Evolutionary conservation across 139 green algal species (phyloP), one percentile per base, ranked within the genome.

Genomic region (Micromonas commoda): DNA sequence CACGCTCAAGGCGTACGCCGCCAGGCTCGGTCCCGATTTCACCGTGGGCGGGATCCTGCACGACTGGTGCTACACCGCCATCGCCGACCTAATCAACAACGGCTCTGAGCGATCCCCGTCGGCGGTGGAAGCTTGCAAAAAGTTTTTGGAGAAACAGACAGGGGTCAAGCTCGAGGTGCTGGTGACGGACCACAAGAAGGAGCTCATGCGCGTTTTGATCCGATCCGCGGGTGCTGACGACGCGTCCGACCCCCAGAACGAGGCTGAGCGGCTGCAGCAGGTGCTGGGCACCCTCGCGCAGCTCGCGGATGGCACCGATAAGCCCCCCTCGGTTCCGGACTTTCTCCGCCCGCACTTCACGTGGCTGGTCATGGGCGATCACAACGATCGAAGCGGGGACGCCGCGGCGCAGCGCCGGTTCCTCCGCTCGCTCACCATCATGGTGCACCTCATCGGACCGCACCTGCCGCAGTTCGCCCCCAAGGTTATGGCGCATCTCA

Each of bases 401-500:
- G 38, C 26, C 23, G 19, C 39, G 72, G 28, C 33, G 23, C 72
- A 69, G 26, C 35, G 38, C 26, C 53, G 72, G 21, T 68, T 45
- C 33, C 35, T 78, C 6, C 53, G 34, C 26, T 78, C 72, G 51
- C 52, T 78, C 3, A 53, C 72, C 5, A 69, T 78, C 32, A 68
- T 78, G 72, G 72, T 78, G 26, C 28, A 29, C 21, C 33, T 78
- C 24, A 78, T 78, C 52, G 52, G 53, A 16, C 24, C 51, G 5
- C 72, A 69, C 24, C 32, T 78, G 1, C 72, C 72, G 33, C 72
- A 78, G 51, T 78, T 71, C 33, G 72, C 57, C 23, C 72, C 72
- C 23, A 68, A 78, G 34, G 72, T 78, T 34, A 78, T 78, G 72
- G 72, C 72, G 4, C 72, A 71, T 21, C 53, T 78, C 39, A 24